Base-by-base conservation (phyloP, 106 monocot genomes). In the Triglochin maritima region DNA sequence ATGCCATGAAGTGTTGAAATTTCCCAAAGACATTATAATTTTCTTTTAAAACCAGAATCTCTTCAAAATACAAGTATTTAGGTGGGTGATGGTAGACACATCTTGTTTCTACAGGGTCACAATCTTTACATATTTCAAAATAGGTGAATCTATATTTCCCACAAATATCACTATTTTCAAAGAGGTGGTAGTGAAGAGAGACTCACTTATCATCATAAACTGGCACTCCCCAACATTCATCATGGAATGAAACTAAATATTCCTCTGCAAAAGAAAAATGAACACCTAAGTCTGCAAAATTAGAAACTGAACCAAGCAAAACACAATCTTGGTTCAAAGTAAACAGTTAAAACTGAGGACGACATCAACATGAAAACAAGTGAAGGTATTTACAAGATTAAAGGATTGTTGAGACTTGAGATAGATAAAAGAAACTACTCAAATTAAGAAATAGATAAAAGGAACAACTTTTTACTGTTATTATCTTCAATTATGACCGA, bases 221-320 rank as follows among this genome's bases (percentile, higher is more conserved):
- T 4, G 93, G 88, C 4, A 88, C 88, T 17, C 93, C 93, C 85
- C 88, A 93, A 54, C 83, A 89, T 49, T 93, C 81, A 57, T 93
- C 93, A 61, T 93, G 93, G 73, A 86, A 93, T 2, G 81, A 70
- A 52, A 85, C 76, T 57, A 86, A 93, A 6, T 66, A 49, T 41
- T 86, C 83, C 67, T 93, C 93, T 93, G 84, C 84, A 78, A 50
- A 14, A 68, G 14, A 41, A 67, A 58, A 13, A 29, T 29, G 29
- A 29, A 29, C 29, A 29, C 29, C 29, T 29, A 29, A 29, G 29
- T 29, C 29, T 29, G 29, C 29, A 29, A 29, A 29, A 29, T 29
- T 29, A 29, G 29, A 29, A 29, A 29, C 1, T 29, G 29, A 29
- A 29, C 29, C 29, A 29, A 29, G 29, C 29, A 29, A 29, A 29